A percentile compares a stretch with the other conserved stretches of the same genome.
These are phyloP conservation scores for Alternaria alternata DNA, from an alignment of 2,329 filamentous ascomycete species.

Conservation along the genomic window DNA sequence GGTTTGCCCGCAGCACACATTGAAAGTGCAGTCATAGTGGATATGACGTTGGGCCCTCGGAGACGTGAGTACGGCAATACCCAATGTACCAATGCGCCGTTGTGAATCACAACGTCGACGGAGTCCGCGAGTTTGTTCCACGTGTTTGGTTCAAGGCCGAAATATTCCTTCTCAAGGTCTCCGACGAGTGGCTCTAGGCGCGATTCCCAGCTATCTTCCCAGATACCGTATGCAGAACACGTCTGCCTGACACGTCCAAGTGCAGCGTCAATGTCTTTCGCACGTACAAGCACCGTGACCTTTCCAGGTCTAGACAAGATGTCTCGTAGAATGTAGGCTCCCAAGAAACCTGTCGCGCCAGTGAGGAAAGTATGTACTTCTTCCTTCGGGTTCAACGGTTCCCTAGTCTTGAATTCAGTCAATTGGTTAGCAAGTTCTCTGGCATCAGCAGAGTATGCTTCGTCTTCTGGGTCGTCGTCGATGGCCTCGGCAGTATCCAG, in stretches of 20 bases:
- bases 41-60: slow-evolving; percentile 78
- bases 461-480: slow-evolving; percentile 59
- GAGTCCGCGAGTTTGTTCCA: slow-evolving; percentile 73
- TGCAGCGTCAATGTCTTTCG: slow-evolving; percentile 67
- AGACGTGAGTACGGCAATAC: slow-evolving; percentile 78
- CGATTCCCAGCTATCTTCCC: slow-evolving; percentile 72
- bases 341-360: slow-evolving; percentile 89
- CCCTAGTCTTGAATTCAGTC: slow-evolving; percentile 43
- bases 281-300: slow-evolving; percentile 79
- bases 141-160: slow-evolving; percentile 72
- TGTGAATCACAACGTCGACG: slow-evolving; percentile 77
- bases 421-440: slow-evolving; percentile 61
- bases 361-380: slow-evolving; percentile 78
- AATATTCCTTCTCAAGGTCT: slow-evolving; percentile 74
- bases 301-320: slow-evolving; percentile 71
- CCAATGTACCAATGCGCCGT: slow-evolving; percentile 79
- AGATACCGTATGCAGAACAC: slow-evolving; percentile 79
- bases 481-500: slow-evolving; percentile 50
- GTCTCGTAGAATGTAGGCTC: slow-evolving; percentile 79
- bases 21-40: slow-evolving; percentile 76
- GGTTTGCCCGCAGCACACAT: slow-evolving; percentile 80
- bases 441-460: slow-evolving; percentile 63
- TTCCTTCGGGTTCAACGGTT: slow-evolving; percentile 52
- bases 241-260: slow-evolving; percentile 72
- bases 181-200: slow-evolving; percentile 75